Evolutionary conservation across 23 red algal genomes (phyloP).

Genomic region (Agarophyton chilense): DNA sequence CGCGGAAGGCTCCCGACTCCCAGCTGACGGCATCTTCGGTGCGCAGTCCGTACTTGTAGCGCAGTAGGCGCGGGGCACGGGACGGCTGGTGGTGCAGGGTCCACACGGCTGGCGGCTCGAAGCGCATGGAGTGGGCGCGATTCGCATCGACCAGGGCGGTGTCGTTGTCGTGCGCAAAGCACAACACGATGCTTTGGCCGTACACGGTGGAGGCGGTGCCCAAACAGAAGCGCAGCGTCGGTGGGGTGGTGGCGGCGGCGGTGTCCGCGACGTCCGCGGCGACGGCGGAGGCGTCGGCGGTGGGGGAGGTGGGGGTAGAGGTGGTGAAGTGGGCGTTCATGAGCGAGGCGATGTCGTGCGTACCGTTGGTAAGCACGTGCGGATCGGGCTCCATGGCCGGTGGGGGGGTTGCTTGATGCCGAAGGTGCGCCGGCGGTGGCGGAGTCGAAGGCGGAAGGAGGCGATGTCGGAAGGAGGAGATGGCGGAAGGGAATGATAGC

Average conservation of each 20-base stretch:
- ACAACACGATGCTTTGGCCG: conserved; percentile 72
- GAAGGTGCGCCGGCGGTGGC: neutral
- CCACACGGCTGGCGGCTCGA: conserved; percentile 67
- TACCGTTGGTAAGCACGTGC: neutral
- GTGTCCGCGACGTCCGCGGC: neutral
- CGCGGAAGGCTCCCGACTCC: conserved; percentile 59
- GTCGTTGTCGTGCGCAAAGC: neutral
- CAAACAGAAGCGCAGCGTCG: conserved; percentile 75
- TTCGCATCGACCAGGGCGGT: conserved; percentile 35
- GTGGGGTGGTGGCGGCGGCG: neutral
- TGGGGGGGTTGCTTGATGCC: too few relatives aligned
- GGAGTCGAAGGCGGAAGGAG: neutral
- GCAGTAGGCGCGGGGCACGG: neutral
- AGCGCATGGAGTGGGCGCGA: conserved; percentile 38
- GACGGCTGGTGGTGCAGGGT: neutral
- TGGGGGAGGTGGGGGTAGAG: neutral
- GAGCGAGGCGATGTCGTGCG: neutral
- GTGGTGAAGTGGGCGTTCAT: neutral
- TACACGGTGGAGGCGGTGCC: conserved; percentile 55
- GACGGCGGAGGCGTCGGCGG: neutral
- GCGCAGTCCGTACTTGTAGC: conserved; percentile 55
- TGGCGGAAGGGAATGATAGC: neutral
- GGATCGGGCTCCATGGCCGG: neutral
- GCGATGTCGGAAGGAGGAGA: neutral
- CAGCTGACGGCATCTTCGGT: neutral